Percentiles rank a stretch among this genome's conserved stretches.
Evolutionary conservation across 257 asterid genomes (phyloP).

Genomic region (Solanum chilense): DNA sequence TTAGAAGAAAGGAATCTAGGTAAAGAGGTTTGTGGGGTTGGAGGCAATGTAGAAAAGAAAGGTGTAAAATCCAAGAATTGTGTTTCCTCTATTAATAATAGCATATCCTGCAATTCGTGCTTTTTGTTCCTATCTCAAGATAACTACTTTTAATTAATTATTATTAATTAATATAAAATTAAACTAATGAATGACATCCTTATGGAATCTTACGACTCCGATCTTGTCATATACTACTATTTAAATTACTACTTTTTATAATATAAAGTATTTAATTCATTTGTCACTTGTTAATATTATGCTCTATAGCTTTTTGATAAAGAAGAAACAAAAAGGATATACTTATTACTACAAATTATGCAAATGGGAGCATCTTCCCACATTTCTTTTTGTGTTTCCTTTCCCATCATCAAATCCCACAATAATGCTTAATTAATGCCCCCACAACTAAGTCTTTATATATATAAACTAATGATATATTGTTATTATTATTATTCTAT

Average conservation of each 20-base stretch:
- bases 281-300: constrained; percentile 1
- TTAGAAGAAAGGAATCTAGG: constrained; percentile 38
- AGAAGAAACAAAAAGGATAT: constrained; percentile 27
- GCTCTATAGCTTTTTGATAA: constrained; percentile 7
- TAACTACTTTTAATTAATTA: constrained; percentile 8
- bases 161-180: constrained; percentile 3
- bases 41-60: constrained; percentile 26
- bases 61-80: constrained; percentile 39
- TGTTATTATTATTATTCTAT: not conserved
- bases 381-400: constrained; percentile 11
- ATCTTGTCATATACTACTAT: constrained; percentile 7
- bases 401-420: constrained; percentile 3
- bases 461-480: too few relatives aligned
- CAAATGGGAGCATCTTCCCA: constrained; percentile 45
- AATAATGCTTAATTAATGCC: not conserved
- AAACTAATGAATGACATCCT: constrained; percentile 5
- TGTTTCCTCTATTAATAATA: constrained; percentile 24
- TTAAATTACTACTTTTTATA: not conserved
- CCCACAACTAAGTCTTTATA: not conserved
- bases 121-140: not conserved
- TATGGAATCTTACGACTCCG: constrained; percentile 35
- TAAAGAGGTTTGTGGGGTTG: not conserved
- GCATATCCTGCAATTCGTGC: constrained; percentile 20
- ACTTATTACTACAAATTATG: constrained; percentile 5
- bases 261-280: not conserved